phyloP scores from a whole-genome alignment of 176 grass and related monocot genomes.

The Thinopyrum elongatum region DNA sequence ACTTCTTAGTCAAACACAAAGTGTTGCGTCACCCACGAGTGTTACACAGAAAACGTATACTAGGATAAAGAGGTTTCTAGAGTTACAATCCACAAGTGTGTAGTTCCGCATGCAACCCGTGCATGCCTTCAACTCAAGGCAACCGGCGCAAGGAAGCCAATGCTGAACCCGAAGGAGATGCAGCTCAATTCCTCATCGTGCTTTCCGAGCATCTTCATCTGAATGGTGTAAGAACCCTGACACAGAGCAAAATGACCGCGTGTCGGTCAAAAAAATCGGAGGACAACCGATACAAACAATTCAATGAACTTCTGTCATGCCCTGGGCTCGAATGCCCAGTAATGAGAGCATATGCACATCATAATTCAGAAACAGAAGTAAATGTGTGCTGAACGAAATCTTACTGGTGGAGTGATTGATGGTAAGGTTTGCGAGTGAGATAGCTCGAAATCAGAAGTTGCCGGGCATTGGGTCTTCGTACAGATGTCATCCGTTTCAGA shows the following conservation, averaged over 20 bases:
- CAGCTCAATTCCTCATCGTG: not conserved
- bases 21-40: not conserved
- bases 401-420: conserved; percentile 55
- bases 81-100: not conserved
- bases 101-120: not conserved
- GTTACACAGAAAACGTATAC: not conserved
- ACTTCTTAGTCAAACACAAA: not conserved
- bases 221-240: conserved; percentile 76
- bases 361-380: not conserved
- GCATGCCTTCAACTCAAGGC: not conserved
- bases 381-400: conserved; percentile 8
- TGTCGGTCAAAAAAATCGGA: not conserved
- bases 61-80: not conserved
- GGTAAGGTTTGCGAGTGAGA: conserved; percentile 54
- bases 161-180: conserved; percentile 7
- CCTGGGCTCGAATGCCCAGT: not conserved
- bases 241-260: not conserved
- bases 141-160: not conserved
- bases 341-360: not conserved
- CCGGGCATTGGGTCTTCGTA: conserved; percentile 65
- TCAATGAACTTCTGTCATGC: not conserved
- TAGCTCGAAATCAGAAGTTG: conserved; percentile 44
- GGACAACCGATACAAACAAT: not conserved
- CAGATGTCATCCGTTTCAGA: conserved; percentile 78
- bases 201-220: conserved; percentile 51